These are phyloP conservation scores for Tylopilus sp. DNA, from an alignment of 768 basidiomycete genomes.

Conservation along the genomic window DNA sequence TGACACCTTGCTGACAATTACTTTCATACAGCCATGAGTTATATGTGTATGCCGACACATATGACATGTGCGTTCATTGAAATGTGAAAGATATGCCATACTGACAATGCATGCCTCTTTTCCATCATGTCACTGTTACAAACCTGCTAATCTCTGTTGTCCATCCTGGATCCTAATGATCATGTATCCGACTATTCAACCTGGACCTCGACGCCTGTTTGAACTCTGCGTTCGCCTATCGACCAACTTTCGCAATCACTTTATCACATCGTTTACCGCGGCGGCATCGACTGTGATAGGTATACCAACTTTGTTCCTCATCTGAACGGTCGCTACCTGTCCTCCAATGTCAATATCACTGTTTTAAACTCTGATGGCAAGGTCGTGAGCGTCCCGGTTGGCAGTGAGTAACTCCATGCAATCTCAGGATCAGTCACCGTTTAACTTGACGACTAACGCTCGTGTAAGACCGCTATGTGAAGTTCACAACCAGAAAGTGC, in stretches of 20 bases:
- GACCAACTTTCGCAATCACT: too few species aligned
- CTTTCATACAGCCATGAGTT: constrained; percentile 63
- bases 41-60: constrained; percentile 62
- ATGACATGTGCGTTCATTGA: constrained; percentile 54
- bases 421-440: too few species aligned
- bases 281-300: constrained; percentile 32
- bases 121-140: too few species aligned
- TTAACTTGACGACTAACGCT: too few species aligned
- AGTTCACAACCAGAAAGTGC: constrained; percentile 73
- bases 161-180: constrained; percentile 3
- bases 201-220: background rate
- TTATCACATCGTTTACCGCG: too few species aligned
- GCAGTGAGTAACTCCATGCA: too few species aligned
- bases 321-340: constrained; percentile 71
- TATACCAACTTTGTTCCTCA: constrained; percentile 64
- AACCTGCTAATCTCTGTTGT: too few species aligned
- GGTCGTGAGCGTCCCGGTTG: constrained; percentile 41
- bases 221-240: too few species aligned
- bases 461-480: constrained; percentile 63
- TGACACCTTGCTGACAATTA: background rate
- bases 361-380: constrained; percentile 42
- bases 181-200: constrained; percentile 2
- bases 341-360: constrained; percentile 87
- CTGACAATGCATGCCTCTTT: background rate
- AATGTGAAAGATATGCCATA: background rate